Percentiles rank a stretch among this genome's conserved stretches.
These are phyloP conservation scores for Neurospora sp. DNA, from an alignment of 495 filamentous ascomycete species.

Conservation along the genomic window DNA sequence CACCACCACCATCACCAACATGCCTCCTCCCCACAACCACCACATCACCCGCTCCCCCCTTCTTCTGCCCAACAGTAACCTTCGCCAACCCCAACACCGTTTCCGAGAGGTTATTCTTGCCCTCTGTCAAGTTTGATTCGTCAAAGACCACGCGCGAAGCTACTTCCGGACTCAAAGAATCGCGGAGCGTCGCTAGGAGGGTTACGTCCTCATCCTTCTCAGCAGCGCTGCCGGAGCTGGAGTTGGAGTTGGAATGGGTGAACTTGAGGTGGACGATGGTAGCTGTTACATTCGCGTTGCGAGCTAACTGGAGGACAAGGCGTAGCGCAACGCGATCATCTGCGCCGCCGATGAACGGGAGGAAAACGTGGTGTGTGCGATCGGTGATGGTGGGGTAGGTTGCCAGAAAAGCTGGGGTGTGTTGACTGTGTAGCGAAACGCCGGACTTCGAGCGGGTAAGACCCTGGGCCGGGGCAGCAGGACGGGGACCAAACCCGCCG, in stretches of 20 bases:
- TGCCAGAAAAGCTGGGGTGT: constrained; percentile 14
- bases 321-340: constrained; percentile 78
- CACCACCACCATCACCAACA: not conserved
- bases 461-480: constrained; percentile 11
- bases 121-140: constrained; percentile 19
- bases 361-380: constrained; percentile 73
- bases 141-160: constrained; percentile 52
- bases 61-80: constrained; percentile 48
- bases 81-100: constrained; percentile 34
- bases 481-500: constrained; percentile 34
- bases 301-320: constrained; percentile 70
- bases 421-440: constrained; percentile 46
- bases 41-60: constrained; percentile 66
- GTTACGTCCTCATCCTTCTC: constrained; percentile 45
- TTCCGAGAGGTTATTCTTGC: constrained; percentile 10
- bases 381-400: constrained; percentile 39
- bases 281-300: constrained; percentile 65
- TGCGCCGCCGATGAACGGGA: constrained; percentile 75
- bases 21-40: constrained; percentile 60
- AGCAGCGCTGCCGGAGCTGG: not conserved
- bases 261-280: constrained; percentile 49
- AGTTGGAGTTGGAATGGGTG: constrained; percentile 2
- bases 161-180: constrained; percentile 44
- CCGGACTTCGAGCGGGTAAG: constrained; percentile 42
- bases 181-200: constrained; percentile 53